Evolutionary conservation across 495 filamentous ascomycete genomes (phyloP).

Genomic region (Lophiostoma macrostomum): DNA sequence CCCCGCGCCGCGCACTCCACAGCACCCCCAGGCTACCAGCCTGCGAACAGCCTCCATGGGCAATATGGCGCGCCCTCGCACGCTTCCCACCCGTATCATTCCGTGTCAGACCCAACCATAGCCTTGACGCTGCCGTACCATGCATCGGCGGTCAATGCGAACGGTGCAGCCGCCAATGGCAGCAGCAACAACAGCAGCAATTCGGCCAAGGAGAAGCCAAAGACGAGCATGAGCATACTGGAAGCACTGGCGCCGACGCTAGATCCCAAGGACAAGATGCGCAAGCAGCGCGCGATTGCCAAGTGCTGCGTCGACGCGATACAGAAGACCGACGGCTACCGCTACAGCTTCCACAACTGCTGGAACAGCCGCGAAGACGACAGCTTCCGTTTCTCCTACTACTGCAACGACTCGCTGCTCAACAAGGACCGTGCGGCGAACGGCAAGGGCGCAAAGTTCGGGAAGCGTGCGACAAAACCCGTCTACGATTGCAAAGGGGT

Average conservation of each 20-base stretch:
- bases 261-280: conserved; percentile 33
- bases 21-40: conserved; percentile 27
- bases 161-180: too few species aligned
- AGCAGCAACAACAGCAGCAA: neutral
- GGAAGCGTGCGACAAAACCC: conserved; percentile 32
- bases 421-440: conserved; percentile 37
- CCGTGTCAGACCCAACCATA: conserved; percentile 21
- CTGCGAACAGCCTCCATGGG: conserved; percentile 14
- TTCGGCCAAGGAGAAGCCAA: conserved; percentile 6
- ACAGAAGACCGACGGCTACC: conserved; percentile 31
- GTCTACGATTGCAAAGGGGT: conserved; percentile 37
- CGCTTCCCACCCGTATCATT: conserved; percentile 11
- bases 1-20: conserved; percentile 1
- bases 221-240: conserved; percentile 27
- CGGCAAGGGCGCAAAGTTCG: conserved; percentile 29
- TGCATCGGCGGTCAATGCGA: neutral
- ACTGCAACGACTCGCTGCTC: conserved; percentile 37
- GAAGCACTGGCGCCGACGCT: conserved; percentile 27
- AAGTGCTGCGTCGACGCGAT: conserved; percentile 33
- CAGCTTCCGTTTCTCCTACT: conserved; percentile 36
- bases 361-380: conserved; percentile 38
- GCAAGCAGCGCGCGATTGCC: conserved; percentile 35
- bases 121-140: conserved; percentile 19
- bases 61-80: conserved; percentile 17
- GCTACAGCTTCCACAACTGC: conserved; percentile 38